Conservation (phyloP, 305 asterid species). For the Fraxinus platypoda region DNA sequence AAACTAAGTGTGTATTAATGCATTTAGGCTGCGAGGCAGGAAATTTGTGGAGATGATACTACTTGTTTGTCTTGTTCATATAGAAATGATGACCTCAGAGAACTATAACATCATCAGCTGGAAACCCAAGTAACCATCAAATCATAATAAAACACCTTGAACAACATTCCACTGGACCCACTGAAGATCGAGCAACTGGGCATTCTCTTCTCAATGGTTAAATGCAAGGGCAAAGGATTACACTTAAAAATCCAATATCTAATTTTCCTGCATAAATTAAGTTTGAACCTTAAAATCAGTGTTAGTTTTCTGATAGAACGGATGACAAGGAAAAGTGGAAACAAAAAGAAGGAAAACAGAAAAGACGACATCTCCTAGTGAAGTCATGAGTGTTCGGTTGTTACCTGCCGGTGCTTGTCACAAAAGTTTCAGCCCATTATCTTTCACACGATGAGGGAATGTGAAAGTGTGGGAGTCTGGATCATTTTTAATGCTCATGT, state of each 20-base stretch:
- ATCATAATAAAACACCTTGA: background rate
- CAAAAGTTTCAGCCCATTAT: background rate
- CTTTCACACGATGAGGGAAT: background rate
- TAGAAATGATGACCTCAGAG: background rate
- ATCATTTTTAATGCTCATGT: background rate
- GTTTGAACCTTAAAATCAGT: background rate
- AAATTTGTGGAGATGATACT: conserved; percentile 10
- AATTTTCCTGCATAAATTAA: background rate
- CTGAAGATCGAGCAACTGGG: background rate
- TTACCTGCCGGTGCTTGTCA: background rate
- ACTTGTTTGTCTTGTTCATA: background rate
- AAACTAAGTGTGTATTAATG: background rate
- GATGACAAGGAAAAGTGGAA: background rate
- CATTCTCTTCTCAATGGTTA: background rate
- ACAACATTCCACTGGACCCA: background rate
- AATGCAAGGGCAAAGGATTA: background rate
- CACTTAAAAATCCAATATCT: background rate
- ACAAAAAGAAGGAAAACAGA: background rate
- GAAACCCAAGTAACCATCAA: background rate
- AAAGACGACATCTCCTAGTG: background rate
- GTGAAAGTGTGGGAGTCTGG: background rate
- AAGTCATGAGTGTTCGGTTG: background rate
- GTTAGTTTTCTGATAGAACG: background rate
- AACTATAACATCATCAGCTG: background rate
- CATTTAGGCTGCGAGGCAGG: background rate